Base-by-base conservation (phyloP, 139 green algal species). In the Diplosphaera chodatii region DNA sequence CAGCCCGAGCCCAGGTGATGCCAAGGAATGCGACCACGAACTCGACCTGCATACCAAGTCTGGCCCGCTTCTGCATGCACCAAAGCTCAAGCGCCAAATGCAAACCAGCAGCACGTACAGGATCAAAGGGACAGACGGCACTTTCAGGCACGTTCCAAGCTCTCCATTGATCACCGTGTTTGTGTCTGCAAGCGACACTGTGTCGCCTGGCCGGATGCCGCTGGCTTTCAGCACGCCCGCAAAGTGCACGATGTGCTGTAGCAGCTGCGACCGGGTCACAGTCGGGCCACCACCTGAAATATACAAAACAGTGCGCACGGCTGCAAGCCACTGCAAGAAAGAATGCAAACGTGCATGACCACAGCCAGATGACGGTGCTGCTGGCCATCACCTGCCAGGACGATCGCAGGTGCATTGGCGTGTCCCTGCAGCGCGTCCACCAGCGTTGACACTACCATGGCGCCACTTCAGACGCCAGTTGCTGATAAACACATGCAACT, bases 21-120 rank as follows among this genome's bases (percentile, higher is more conserved):
- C 73, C 88, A 28, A 93, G 59, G 74, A 92, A 93, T 0, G 83
- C 80, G 0, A 91, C 79, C 10, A 91, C 75, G 64, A 87, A 93
- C 25, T 91, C 88, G 13, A 90, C 70, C 85, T 90, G 75, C 55
- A 68, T 1, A 34, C n/a, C n/a, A n/a, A n/a, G n/a, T n/a, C n/a
- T n/a, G n/a, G n/a, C n/a, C n/a, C n/a, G n/a, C n/a, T n/a, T n/a
- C n/a, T n/a, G n/a, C n/a, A n/a, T n/a, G n/a, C n/a, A n/a, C n/a
- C n/a, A n/a, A n/a, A n/a, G n/a, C n/a, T n/a, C n/a, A n/a, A n/a
- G n/a, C n/a, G n/a, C n/a, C n/a, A n/a, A n/a, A n/a, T n/a, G n/a
- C n/a, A n/a, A n/a, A n/a, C n/a, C n/a, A n/a, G n/a, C n/a, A n/a
- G n/a, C n/a, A n/a, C n/a, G n/a, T n/a, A n/a, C n/a, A n/a, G n/a